These are phyloP conservation scores for Gossypium trilobum DNA, from an alignment of 441 rosid genomes.

Conservation along the genomic window DNA sequence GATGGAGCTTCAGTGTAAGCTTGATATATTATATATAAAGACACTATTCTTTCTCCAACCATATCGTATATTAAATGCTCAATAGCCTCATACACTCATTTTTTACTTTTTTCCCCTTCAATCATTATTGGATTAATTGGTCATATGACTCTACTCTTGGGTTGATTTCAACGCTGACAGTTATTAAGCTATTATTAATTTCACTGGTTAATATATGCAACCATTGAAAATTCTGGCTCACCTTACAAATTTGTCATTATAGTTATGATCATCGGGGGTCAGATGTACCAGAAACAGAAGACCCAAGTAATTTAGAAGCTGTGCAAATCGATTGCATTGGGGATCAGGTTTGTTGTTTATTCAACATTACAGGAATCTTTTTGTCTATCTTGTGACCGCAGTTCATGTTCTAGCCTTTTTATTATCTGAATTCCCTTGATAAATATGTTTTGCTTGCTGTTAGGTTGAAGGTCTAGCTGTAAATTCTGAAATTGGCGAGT, in stretches of 20 bases:
- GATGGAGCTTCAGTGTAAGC: slow-evolving; percentile 50
- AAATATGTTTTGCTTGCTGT: slow-evolving; percentile 21
- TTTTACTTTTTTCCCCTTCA: neutral
- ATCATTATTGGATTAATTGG: neutral
- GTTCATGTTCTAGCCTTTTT: slow-evolving; percentile 5
- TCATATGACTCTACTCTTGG: neutral
- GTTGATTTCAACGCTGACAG: neutral
- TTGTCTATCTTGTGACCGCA: neutral
- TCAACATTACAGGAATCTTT: slow-evolving; percentile 1
- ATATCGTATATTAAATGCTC: neutral
- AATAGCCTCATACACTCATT: neutral
- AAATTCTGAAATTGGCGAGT: slow-evolving; percentile 47
- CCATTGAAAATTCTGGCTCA: neutral
- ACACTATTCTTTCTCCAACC: neutral
- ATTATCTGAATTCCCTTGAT: slow-evolving; percentile 3
- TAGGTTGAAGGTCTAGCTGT: slow-evolving; percentile 43
- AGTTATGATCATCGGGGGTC: slow-evolving; percentile 46
- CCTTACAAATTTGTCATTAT: slow-evolving; percentile 23
- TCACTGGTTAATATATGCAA: neutral
- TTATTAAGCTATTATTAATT: neutral
- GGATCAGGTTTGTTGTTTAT: slow-evolving; percentile 48
- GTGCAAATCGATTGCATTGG: slow-evolving; percentile 34
- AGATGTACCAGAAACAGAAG: slow-evolving; percentile 25
- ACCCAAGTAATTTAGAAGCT: slow-evolving; percentile 33
- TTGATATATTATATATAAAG: neutral